Evolutionary conservation across 768 basidiomycete genomes (phyloP).

Genomic region (Phlegmacium glaucopus): DNA sequence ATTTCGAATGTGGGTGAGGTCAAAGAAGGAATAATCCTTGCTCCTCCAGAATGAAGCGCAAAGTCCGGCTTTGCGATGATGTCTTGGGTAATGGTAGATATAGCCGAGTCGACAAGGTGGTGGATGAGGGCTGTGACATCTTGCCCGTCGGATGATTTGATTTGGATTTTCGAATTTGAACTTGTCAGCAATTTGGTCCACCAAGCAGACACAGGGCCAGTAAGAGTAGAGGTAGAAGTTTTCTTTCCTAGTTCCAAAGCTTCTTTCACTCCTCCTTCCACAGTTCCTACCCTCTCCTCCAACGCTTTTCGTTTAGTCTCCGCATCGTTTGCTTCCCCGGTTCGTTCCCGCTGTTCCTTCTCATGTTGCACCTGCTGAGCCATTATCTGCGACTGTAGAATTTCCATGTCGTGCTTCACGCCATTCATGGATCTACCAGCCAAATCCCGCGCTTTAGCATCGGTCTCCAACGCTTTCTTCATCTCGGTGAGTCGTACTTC

Average conservation of each 20-base stretch:
- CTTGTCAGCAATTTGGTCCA: slow-evolving; percentile 59
- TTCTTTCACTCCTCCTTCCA: slow-evolving; percentile 67
- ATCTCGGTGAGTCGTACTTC: slow-evolving; percentile 47
- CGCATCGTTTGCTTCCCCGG: slow-evolving; percentile 37
- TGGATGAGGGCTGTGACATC: slow-evolving; percentile 67
- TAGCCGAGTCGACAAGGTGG: slow-evolving; percentile 73
- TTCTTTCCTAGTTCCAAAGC: slow-evolving; percentile 64
- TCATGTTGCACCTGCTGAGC: slow-evolving; percentile 25
- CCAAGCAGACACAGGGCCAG: slow-evolving; percentile 51
- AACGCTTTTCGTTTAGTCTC: slow-evolving; percentile 56
- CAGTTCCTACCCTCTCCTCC: slow-evolving; percentile 57
- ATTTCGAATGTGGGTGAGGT: slow-evolving; percentile 80
- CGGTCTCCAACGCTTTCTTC: slow-evolving; percentile 39
- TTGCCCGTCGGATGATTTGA: slow-evolving; percentile 74
- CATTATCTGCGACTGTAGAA: slow-evolving; percentile 34
- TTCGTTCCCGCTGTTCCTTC: slow-evolving; percentile 14
- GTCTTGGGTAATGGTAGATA: slow-evolving; percentile 69
- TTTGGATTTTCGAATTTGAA: slow-evolving; percentile 47
- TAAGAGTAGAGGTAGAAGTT: slow-evolving; percentile 27
- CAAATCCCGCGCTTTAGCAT: slow-evolving; percentile 49
- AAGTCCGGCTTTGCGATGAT: slow-evolving; percentile 79
- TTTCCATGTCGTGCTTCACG: slow-evolving; percentile 55
- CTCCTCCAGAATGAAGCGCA: slow-evolving; percentile 83
- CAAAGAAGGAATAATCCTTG: slow-evolving; percentile 72
- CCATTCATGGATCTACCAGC: slow-evolving; percentile 43